Conservation (phyloP, 441 rosid genomes). For the Brassica balearica region DNA sequence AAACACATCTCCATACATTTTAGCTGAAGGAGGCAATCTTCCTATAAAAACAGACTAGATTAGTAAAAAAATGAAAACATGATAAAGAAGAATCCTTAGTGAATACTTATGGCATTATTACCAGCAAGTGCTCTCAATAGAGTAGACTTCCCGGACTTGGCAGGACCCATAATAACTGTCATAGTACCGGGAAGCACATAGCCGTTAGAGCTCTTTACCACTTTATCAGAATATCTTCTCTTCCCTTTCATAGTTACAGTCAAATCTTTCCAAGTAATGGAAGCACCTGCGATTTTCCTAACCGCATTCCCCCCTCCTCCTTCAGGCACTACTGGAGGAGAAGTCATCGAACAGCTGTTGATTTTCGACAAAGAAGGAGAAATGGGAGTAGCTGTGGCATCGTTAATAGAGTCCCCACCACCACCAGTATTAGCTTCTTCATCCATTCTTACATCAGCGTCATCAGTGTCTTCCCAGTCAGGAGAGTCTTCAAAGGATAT, state of each 20-base stretch:
- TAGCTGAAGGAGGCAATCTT: conserved; percentile 79
- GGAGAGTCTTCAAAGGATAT: conserved; percentile 99
- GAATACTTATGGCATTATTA: conserved; percentile 32
- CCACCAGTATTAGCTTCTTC: conserved; percentile 51
- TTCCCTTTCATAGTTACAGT: conserved; percentile 90
- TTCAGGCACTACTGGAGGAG: conserved; percentile 69
- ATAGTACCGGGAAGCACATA: conserved; percentile 96
- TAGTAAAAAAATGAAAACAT: conserved; percentile 7
- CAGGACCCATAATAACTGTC: conserved; percentile 99
- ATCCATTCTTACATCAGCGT: conserved; percentile 68
- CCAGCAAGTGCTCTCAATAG: conserved; percentile 95
- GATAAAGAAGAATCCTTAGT: neutral
- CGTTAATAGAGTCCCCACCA: conserved; percentile 66
- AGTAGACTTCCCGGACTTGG: conserved; percentile 96
- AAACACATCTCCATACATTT: conserved; percentile 87
- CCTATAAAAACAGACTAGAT: conserved; percentile 57
- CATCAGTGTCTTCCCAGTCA: conserved; percentile 78
- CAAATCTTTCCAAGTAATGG: conserved; percentile 93
- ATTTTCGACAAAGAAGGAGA: conserved; percentile 94
- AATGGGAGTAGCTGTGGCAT: conserved; percentile 57
- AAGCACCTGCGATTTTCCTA: conserved; percentile 91
- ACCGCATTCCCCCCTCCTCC: conserved; percentile 47
- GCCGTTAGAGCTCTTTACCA: conserved; percentile 91
- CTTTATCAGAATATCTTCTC: conserved; percentile 89
- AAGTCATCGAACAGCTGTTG: conserved; percentile 85